These are phyloP conservation scores for Ganoderma lucidum DNA, from an alignment of 1,284 basidiomycete species.

Conservation along the genomic window DNA sequence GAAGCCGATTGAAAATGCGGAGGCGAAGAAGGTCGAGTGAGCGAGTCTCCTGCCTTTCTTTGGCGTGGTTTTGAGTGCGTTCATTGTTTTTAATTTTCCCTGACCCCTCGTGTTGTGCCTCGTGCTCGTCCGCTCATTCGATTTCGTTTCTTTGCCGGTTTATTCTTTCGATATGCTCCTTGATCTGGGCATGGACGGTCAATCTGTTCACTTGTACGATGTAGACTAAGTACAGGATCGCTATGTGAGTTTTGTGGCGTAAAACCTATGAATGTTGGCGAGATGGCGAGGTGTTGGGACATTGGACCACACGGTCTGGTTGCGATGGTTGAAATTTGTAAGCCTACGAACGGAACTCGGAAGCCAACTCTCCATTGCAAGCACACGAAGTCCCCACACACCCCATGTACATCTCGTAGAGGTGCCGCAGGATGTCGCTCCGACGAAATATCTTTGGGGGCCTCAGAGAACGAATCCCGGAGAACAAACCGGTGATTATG, in stretches of 20 bases:
- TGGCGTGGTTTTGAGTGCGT: not conserved
- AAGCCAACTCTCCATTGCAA: not conserved
- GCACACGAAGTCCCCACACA: too few species aligned
- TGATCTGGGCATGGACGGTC: conserved; percentile 10
- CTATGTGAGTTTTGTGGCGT: not conserved
- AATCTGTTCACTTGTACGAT: conserved; percentile 12
- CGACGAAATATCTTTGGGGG: too few species aligned
- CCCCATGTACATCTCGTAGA: too few species aligned
- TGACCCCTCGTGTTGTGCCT: not conserved
- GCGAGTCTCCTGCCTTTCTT: not conserved
- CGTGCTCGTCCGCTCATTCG: not conserved
- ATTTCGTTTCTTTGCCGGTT: not conserved
- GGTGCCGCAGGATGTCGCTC: too few species aligned
- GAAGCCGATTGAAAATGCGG: conserved; percentile 42
- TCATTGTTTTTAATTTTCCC: not conserved
- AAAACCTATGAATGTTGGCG: not conserved
- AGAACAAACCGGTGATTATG: not conserved
- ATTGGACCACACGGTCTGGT: not conserved
- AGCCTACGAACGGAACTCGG: not conserved
- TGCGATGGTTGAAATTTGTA: not conserved
- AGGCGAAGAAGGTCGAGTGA: conserved; percentile 54
- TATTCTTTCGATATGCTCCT: not conserved
- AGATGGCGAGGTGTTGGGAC: not conserved
- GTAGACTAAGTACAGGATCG: not conserved
- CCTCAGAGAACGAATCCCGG: not conserved